Evolutionary conservation across 1,139 yeast species (phyloP).

Genomic region (Lodderomyces jiufengensis): DNA sequence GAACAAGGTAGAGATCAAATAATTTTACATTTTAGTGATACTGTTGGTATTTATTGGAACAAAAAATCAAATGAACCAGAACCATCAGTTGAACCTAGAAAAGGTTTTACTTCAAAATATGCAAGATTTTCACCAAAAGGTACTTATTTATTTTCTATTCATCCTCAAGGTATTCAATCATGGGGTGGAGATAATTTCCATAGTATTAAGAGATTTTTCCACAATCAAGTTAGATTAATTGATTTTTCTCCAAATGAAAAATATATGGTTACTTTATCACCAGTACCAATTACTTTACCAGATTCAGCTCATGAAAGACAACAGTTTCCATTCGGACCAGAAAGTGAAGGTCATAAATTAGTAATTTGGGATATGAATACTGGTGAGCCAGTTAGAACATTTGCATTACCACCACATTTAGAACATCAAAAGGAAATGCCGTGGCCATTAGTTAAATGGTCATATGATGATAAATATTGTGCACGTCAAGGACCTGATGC

Average conservation of each 20-base stretch:
- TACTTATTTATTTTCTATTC: constrained; percentile 80
- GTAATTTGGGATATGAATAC: constrained; percentile 91
- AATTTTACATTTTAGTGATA: constrained; percentile 73
- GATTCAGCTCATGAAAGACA: constrained; percentile 62
- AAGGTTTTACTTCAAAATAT: constrained; percentile 81
- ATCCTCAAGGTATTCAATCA: constrained; percentile 91
- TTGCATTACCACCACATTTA: constrained; percentile 80
- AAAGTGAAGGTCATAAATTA: constrained; percentile 88
- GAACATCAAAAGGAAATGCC: constrained; percentile 71
- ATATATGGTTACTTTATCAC: constrained; percentile 86
- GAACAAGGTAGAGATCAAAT: constrained; percentile 88
- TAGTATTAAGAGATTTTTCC: constrained; percentile 75
- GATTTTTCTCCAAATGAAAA: constrained; percentile 93
- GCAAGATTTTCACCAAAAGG: constrained; percentile 95
- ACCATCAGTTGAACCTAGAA: constrained; percentile 72
- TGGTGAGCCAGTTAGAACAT: constrained; percentile 82
- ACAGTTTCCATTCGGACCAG: constrained; percentile 78
- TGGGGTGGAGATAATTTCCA: constrained; percentile 92
- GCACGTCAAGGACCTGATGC: constrained; percentile 96
- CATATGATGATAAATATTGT: constrained; percentile 87
- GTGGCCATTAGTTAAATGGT: constrained; percentile 99
- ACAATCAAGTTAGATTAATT: constrained; percentile 83
- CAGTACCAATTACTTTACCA: constrained; percentile 73
- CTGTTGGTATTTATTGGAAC: constrained; percentile 87
- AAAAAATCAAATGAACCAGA: constrained; percentile 74